Base-by-base conservation (phyloP, 495 filamentous ascomycete genomes). In the Parachaetomium inaequale region DNA sequence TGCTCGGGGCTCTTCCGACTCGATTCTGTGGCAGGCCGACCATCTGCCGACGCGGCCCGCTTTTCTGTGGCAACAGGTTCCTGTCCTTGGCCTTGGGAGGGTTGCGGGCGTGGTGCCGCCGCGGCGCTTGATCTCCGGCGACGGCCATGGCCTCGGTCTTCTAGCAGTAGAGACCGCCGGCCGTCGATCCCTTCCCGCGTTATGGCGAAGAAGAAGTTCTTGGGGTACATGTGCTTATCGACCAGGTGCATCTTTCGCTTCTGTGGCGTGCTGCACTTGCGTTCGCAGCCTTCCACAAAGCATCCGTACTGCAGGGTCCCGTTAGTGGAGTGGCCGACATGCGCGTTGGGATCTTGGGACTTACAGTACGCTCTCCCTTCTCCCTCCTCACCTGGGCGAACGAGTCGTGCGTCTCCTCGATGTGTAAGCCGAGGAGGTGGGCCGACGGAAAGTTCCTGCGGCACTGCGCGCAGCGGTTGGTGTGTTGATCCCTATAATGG, bases 171-270 rank as follows among this genome's bases (percentile, higher is more conserved):
- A 7, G 92, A 94, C 25, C 78, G 87, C 50, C 89, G 82, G 46
- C 87, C 87, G 68, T 97, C 94, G 51, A 97, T 89, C 31, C 94
- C 94, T 61, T 92, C 84, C 65, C 93, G 89, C 0, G 96, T 87
- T 32, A 97, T 83, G 25, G 83, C 85, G 72, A 96, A 98, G 70
- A 97, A 93, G 70, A 93, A 98, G 61, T 90, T 88, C 75, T 84
- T 87, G 6, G 93, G 94, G 73, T 94, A 98, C 79, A 89, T 84
- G 68, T 98, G 94, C 75, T 96, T 97, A 73, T 96, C 93, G 61
- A 93, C 90, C 26, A 96, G 75, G 75, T 98, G 94, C 71, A 90
- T 84, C 53, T 88, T 80, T 50, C 94, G 84, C 73, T 96, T 98
- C 63, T 89, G 83, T 5, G 89, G 86, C 8, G 87, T 92, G 29